Base-by-base conservation (phyloP, 257 asterid genomes). In the Knoxia roxburghii region DNA sequence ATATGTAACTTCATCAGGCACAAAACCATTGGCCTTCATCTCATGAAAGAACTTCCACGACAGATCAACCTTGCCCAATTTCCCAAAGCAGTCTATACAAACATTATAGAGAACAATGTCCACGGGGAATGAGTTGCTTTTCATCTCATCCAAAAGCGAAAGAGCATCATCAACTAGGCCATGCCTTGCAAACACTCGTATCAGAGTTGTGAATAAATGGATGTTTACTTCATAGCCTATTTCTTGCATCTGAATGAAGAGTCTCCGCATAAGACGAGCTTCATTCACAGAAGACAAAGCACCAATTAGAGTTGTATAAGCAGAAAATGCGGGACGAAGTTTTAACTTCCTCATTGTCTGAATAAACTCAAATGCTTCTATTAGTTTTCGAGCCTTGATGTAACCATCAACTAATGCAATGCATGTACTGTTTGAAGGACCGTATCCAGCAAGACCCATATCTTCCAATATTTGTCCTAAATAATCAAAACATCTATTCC, bases 31-130 rank as follows among this genome's bases (percentile, higher is more conserved):
- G 15, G 87, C 56, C 73, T 76, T 85, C 79, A 90, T 85, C 81
- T 93, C 99, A 51, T 94, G 95, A 73, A 94, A 90, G 83, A 94
- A 90, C 69, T 90, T 94, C 96, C 95, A 88, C 32, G 97, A 95
- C 89, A 90, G 88, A 72, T 90, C 97, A 23, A 94, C 89, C 72
- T 90, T 88, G 35, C 96, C 99, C 53, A 79, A 89, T 79, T 88
- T 93, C 54, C 99, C 96, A 72, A 93, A 93, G 76, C 95, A 88
- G 73, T 93, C 89, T 2, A 93, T 90, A 64, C 99, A 93, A 35
- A 90, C 97, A 17, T 93, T 93, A 60, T 88, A 93, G 17, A 93
- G 95, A 79, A 93, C 99, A 53, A 90, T 85, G 52, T 90, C 99
- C 1, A 91, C 97, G 56, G 82, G 79, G 60, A 81, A 81, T 15